These are phyloP conservation scores for Dissophora globulifera DNA, from an alignment of 192 early-diverging fungal species.

Conservation along the genomic window DNA sequence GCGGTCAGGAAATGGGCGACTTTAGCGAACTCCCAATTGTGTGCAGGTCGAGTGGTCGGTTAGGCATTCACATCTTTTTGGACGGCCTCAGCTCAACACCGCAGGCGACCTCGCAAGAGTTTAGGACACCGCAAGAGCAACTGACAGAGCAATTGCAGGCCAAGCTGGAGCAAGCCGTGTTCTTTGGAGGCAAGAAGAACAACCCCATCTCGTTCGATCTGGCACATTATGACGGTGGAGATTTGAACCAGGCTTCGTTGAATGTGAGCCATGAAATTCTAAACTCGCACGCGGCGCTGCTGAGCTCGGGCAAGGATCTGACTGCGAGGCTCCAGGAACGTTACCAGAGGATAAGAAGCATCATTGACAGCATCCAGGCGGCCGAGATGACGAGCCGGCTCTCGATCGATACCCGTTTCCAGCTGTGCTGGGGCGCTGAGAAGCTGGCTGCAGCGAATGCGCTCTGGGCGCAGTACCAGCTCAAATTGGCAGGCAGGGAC, in stretches of 20 bases:
- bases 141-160: conserved; percentile 35
- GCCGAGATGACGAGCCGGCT: conserved; percentile 34
- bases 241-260: conserved; percentile 45
- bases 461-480: conserved; percentile 48
- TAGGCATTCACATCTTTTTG: conserved; percentile 41
- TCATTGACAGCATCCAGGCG: conserved; percentile 38
- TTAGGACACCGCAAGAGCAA: conserved; percentile 5
- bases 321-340: conserved; percentile 27
- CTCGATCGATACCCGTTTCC: conserved; percentile 41
- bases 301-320: conserved; percentile 21
- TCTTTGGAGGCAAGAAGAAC: conserved; percentile 39
- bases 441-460: conserved; percentile 42
- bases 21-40: conserved; percentile 34
- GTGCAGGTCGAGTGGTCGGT: conserved; percentile 35
- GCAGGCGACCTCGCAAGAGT: neutral
- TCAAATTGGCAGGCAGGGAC: conserved; percentile 4
- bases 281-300: conserved; percentile 34
- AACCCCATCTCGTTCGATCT: conserved; percentile 55
- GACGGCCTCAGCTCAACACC: neutral
- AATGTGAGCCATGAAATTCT: conserved; percentile 45
- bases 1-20: conserved; percentile 14
- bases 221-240: conserved; percentile 32
- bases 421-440: conserved; percentile 51
- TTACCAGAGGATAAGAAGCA: conserved; percentile 23
- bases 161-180: conserved; percentile 52